Evolutionary conservation across 179 eudicot species (phyloP), one percentile per base, ranked within the genome.

Genomic region (Patellifolia procumbens): DNA sequence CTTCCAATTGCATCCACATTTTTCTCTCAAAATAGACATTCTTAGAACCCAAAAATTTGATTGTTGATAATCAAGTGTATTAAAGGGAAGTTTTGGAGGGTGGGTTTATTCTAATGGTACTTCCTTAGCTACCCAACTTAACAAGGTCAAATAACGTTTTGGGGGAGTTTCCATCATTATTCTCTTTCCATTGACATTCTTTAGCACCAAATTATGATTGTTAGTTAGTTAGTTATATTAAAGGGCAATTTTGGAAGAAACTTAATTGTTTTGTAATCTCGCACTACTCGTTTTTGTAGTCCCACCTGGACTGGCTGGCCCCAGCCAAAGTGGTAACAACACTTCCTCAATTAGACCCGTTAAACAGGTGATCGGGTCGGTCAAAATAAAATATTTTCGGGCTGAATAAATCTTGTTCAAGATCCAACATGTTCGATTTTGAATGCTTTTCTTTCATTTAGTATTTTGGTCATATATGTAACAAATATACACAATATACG

Each of bases 11-110:
- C 45, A 73, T 5, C 52, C 32, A 65, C 75, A 77, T 22, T 31
- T 77, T 7, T 51, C 65, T 70, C 32, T 74, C 69, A 70, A 49
- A 64, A 70, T 82, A 70, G 76, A 82, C 74, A 74, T 78, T 76
- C 76, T 55, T 53, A 52, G 6, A 52, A 31, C 31, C 26, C 32
- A 48, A 0, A 10, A 29, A 1, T 31, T 43, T 46, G 46, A 61
- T 74, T 73, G 2, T 32, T 62, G 17, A 1, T 58, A 5, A 12
- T 1, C 1, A 16, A 2, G 8, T 39, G 31, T 16, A 34, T 53
- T 53, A 49, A 2, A 10, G 24, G 28, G n/a, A 37, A 26, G 22
- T 22, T 60, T 28, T 60, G 17, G 35, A 12, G 28, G 34, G n/a
- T 5, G 75, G 75, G 13, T 72, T 72, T 56, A n/a, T 32, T 32